Conservation (phyloP, 768 basidiomycete species). For the Rhizopogon salebrosus region DNA sequence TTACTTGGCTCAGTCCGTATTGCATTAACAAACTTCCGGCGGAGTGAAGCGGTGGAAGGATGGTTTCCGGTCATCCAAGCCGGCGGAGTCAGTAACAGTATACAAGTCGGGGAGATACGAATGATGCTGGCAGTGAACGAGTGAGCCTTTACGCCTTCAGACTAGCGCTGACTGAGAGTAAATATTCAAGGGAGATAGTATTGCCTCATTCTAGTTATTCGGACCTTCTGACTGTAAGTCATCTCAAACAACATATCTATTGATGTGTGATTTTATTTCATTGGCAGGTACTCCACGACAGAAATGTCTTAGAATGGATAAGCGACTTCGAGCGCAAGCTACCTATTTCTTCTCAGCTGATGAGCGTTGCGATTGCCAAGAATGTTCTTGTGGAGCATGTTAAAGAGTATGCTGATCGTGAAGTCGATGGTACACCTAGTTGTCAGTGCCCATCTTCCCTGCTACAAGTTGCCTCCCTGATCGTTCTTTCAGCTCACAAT, state of each 20-base stretch:
- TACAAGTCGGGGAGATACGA: slow-evolving; percentile 71
- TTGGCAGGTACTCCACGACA: slow-evolving; percentile 35
- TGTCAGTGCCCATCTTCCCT: slow-evolving; percentile 39
- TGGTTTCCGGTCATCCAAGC: slow-evolving; percentile 74
- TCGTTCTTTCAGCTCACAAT: slow-evolving; percentile 51
- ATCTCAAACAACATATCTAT: background rate
- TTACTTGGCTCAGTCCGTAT: slow-evolving; percentile 61
- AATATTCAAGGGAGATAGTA: slow-evolving; percentile 65
- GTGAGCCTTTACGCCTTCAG: slow-evolving; percentile 33
- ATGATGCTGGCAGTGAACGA: slow-evolving; percentile 73
- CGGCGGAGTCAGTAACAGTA: slow-evolving; percentile 41
- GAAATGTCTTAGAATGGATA: slow-evolving; percentile 74
- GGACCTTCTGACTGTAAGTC: slow-evolving; percentile 51
- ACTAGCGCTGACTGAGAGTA: slow-evolving; percentile 5
- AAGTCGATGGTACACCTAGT: slow-evolving; percentile 63
- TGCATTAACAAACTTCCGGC: slow-evolving; percentile 62
- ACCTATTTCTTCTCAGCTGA: slow-evolving; percentile 53
- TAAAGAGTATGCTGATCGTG: slow-evolving; percentile 60
- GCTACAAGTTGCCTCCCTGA: background rate
- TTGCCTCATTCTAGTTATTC: slow-evolving; percentile 63
- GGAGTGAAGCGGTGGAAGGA: slow-evolving; percentile 73
- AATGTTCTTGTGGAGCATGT: slow-evolving; percentile 64
- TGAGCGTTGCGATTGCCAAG: slow-evolving; percentile 66
- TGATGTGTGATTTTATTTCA: background rate
- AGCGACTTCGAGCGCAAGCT: slow-evolving; percentile 61